Conservation (phyloP, 2,329 filamentous ascomycete genomes). For the Elsinoe batatas region DNA sequence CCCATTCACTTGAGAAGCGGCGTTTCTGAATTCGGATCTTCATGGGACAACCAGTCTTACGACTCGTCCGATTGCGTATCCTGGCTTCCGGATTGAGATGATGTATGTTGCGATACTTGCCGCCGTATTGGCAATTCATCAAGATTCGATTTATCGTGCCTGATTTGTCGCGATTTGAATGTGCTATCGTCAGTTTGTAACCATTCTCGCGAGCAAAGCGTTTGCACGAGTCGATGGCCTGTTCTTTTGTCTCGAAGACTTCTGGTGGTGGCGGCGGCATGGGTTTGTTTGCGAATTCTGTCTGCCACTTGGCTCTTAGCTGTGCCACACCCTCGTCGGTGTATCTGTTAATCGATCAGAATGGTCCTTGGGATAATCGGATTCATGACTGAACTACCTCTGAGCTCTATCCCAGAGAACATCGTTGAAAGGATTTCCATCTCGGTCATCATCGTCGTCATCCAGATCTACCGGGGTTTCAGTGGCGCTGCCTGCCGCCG, state of each 20-base stretch:
- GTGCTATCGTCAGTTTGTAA: slow-evolving; percentile 18
- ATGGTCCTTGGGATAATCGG: background rate
- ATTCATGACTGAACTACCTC: background rate
- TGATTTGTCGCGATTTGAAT: slow-evolving; percentile 17
- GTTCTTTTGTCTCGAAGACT: slow-evolving; percentile 15
- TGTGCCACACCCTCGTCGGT: slow-evolving; percentile 17
- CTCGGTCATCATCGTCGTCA: slow-evolving; percentile 9
- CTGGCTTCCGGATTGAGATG: slow-evolving; percentile 17
- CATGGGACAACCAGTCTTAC: slow-evolving; percentile 19
- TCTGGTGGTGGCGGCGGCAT: slow-evolving; percentile 18
- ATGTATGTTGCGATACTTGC: slow-evolving; percentile 18
- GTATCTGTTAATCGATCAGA: slow-evolving; percentile 7
- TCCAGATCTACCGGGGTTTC: slow-evolving; percentile 4
- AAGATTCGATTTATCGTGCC: slow-evolving; percentile 16
- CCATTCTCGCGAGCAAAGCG: slow-evolving; percentile 17
- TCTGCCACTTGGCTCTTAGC: slow-evolving; percentile 17
- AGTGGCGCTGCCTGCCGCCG: background rate
- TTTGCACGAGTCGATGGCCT: slow-evolving; percentile 17
- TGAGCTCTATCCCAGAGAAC: slow-evolving; percentile 9
- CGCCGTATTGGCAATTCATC: slow-evolving; percentile 18
- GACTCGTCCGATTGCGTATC: slow-evolving; percentile 18
- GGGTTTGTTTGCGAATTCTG: slow-evolving; percentile 15
- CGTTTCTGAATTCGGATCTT: slow-evolving; percentile 17
- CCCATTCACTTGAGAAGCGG: slow-evolving; percentile 18
- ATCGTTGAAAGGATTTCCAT: slow-evolving; percentile 8